Evolutionary conservation across 768 basidiomycete species (phyloP).

Genomic region (Candolleomyces eurysporus): DNA sequence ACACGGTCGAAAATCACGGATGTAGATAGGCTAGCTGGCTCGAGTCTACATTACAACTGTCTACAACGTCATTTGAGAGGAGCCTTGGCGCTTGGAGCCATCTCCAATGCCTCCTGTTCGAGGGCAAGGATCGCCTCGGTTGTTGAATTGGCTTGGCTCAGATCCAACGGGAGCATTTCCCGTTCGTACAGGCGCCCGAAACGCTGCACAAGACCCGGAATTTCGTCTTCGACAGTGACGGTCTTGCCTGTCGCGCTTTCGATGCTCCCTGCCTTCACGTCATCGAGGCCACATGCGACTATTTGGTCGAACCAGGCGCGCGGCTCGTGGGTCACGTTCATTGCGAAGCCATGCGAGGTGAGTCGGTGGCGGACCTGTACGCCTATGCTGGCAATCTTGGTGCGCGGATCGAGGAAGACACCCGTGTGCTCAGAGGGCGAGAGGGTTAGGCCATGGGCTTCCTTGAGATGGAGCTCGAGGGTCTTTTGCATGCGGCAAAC

Average conservation of each 20-base stretch:
- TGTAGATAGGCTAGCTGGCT: too few relatives aligned
- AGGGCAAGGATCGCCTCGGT: constrained; percentile 44
- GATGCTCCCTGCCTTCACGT: constrained; percentile 77
- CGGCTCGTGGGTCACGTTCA: constrained; percentile 86
- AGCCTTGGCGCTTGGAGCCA: constrained; percentile 39
- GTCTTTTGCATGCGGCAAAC: constrained; percentile 79
- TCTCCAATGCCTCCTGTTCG: constrained; percentile 42
- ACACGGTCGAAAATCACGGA: neutral
- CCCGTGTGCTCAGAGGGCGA: constrained; percentile 81
- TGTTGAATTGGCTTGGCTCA: constrained; percentile 43
- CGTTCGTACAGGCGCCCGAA: constrained; percentile 51
- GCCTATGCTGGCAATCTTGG: constrained; percentile 94
- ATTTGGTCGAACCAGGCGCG: constrained; percentile 82
- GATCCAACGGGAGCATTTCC: constrained; percentile 43
- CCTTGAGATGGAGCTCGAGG: constrained; percentile 60
- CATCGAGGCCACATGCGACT: constrained; percentile 86
- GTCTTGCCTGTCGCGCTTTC: constrained; percentile 39
- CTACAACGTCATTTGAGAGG: constrained; percentile 16
- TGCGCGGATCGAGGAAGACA: constrained; percentile 75
- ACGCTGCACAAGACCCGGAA: constrained; percentile 45
- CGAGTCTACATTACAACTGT: neutral
- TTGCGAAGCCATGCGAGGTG: constrained; percentile 91
- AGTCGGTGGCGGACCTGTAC: constrained; percentile 94
- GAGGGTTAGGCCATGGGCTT: constrained; percentile 56
- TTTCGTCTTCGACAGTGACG: constrained; percentile 47